Conservation (phyloP, 352 stramenopile species). For the Pythium scleroteichum region DNA sequence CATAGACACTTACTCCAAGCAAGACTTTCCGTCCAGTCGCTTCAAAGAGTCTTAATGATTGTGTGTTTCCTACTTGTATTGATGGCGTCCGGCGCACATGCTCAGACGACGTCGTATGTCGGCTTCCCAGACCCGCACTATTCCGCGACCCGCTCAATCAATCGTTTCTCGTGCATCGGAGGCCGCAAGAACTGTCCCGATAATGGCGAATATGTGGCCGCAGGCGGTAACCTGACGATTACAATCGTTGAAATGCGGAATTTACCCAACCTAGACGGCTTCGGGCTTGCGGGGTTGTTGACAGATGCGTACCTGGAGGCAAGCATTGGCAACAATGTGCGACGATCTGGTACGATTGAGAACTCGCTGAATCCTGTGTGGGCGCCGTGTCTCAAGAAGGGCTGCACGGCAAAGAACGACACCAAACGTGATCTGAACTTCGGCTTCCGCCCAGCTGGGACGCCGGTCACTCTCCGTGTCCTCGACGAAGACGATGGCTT, state of each 20-base stretch:
- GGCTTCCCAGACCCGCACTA: conserved; percentile 71
- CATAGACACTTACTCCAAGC: no score
- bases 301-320: conserved; percentile 84
- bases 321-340: conserved; percentile 70
- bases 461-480: conserved; percentile 64
- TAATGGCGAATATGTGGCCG: conserved; percentile 62
- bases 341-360: conserved; percentile 55
- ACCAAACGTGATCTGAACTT: conserved; percentile 77
- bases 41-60: no score
- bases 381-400: conserved; percentile 45
- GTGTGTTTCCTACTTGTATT: no score
- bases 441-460: conserved; percentile 81
- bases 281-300: conserved; percentile 55
- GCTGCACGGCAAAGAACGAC: conserved; percentile 50
- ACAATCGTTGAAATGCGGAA: conserved; percentile 86
- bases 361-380: conserved; percentile 84
- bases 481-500: conserved; percentile 84
- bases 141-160: conserved; percentile 45
- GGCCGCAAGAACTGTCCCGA: conserved; percentile 68
- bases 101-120: conserved; percentile 58
- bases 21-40: no score
- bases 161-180: conserved; percentile 72
- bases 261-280: conserved; percentile 80
- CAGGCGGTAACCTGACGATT: conserved; percentile 87
- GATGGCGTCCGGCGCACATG: not conserved